phyloP scores from a whole-genome alignment of 768 basidiomycete species.

The Termitomyces heimii region DNA sequence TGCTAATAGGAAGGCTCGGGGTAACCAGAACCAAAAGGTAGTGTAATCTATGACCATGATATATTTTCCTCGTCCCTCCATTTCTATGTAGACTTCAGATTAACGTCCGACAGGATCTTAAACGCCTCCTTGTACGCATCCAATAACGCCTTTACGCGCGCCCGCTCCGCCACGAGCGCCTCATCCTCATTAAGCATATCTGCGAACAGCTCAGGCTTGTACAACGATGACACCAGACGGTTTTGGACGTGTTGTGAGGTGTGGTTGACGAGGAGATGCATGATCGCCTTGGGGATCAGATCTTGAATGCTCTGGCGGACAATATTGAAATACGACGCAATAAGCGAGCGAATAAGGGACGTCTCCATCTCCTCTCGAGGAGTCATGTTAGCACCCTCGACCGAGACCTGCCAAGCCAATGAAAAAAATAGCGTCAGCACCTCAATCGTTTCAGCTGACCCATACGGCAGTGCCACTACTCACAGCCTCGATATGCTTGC shows the following conservation, averaged over 20 bases:
- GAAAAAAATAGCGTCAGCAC: slow-evolving; percentile 6
- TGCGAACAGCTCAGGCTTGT: slow-evolving; percentile 90
- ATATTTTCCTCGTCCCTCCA: slow-evolving; percentile 6
- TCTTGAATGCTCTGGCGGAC: slow-evolving; percentile 97
- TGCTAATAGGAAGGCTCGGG: slow-evolving; percentile 4
- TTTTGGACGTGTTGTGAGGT: slow-evolving; percentile 98
- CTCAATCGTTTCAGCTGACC: not conserved
- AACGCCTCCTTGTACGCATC: slow-evolving; percentile 97
- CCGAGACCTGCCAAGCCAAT: slow-evolving; percentile 23
- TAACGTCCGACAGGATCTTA: slow-evolving; percentile 80
- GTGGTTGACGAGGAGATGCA: slow-evolving; percentile 96
- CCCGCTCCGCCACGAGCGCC: slow-evolving; percentile 86
- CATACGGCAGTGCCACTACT: slow-evolving; percentile 26
- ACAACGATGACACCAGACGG: slow-evolving; percentile 87
- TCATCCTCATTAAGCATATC: slow-evolving; percentile 96
- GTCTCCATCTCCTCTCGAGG: slow-evolving; percentile 96
- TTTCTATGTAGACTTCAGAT: slow-evolving; percentile 54
- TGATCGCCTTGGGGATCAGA: slow-evolving; percentile 94
- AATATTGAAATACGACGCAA: slow-evolving; percentile 93
- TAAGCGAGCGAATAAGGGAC: slow-evolving; percentile 87
- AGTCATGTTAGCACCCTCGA: slow-evolving; percentile 60
- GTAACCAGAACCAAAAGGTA: slow-evolving; percentile 6
- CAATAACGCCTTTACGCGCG: slow-evolving; percentile 88
- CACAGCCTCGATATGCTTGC: slow-evolving; percentile 96
- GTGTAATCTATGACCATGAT: slow-evolving; percentile 12